Evolutionary conservation across 2,329 filamentous ascomycete species (phyloP).

Genomic region (Trichoderma harzianum): DNA sequence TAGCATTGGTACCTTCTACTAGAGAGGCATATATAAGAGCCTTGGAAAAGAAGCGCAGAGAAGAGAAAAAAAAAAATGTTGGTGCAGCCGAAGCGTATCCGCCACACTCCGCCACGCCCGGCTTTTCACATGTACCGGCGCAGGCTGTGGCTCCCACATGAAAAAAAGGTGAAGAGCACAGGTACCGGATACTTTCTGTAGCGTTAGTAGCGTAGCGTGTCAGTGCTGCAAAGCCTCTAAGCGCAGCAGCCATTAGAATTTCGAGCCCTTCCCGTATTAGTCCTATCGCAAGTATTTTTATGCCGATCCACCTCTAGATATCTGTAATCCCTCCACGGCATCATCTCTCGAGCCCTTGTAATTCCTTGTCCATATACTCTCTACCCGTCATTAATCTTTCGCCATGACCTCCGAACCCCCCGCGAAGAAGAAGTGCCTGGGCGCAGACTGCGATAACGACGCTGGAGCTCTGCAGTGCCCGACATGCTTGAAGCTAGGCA

Average conservation of each 20-base stretch:
- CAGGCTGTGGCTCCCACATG: background rate
- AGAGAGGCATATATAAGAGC: background rate
- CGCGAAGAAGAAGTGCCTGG: constrained; percentile 68
- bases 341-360: background rate
- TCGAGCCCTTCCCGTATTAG: background rate
- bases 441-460: constrained; percentile 81
- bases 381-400: background rate
- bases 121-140: background rate
- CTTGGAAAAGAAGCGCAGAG: background rate
- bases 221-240: background rate
- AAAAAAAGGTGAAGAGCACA: background rate
- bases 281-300: constrained; percentile 1
- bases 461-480: constrained; percentile 87
- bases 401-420: constrained; percentile 49
- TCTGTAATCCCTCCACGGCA: background rate
- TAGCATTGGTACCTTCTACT: background rate
- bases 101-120: background rate
- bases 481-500: constrained; percentile 85
- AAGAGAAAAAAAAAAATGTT: background rate
- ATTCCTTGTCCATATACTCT: background rate
- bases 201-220: background rate
- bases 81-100: background rate
- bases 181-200: background rate
- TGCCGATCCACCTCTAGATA: background rate
- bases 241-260: background rate